Conservation (phyloP, 2,329 filamentous ascomycete species). For the Botrytis medusae region DNA sequence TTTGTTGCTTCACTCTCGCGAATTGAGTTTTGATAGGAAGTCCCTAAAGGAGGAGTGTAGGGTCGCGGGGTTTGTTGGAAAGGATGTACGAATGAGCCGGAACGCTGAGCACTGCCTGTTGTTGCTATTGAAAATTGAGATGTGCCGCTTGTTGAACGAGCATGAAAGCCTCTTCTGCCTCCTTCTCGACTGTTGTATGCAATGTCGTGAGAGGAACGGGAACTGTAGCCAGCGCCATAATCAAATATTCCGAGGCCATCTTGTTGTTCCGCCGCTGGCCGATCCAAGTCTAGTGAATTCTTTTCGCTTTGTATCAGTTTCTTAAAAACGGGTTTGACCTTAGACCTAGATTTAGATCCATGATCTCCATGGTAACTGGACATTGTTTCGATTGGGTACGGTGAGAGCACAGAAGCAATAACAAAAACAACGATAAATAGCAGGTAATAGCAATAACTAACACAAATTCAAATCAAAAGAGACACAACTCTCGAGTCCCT, state of each 20-base stretch:
- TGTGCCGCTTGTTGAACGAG: constrained; percentile 57
- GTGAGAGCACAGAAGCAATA: constrained; percentile 13
- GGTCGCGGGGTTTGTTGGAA: constrained; percentile 64
- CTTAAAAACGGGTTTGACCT: constrained; percentile 59
- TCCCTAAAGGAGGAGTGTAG: constrained; percentile 54
- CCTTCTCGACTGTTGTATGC: constrained; percentile 27
- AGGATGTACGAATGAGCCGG: constrained; percentile 57
- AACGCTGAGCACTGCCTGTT: constrained; percentile 48
- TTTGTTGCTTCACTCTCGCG: constrained; percentile 54
- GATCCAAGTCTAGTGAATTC: constrained; percentile 62
- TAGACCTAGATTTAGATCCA: constrained; percentile 34
- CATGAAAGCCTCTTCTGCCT: constrained; percentile 44
- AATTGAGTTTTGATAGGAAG: constrained; percentile 56
- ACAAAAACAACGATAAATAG: constrained; percentile 3
- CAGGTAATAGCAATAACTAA: constrained; percentile 1
- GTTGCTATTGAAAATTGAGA: constrained; percentile 56
- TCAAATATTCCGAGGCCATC: constrained; percentile 43
- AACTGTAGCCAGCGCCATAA: constrained; percentile 31
- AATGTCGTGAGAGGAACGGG: constrained; percentile 36
- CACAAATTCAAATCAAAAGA: constrained; percentile 13
- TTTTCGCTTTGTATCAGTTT: constrained; percentile 55
- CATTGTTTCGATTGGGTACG: constrained; percentile 27
- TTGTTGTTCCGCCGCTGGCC: constrained; percentile 59
- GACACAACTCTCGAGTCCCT: constrained; percentile 11
- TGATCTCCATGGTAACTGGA: constrained; percentile 32